These are phyloP conservation scores for Cymbopogon citratus DNA, from an alignment of 176 grass and related monocot genomes.

Conservation along the genomic window DNA sequence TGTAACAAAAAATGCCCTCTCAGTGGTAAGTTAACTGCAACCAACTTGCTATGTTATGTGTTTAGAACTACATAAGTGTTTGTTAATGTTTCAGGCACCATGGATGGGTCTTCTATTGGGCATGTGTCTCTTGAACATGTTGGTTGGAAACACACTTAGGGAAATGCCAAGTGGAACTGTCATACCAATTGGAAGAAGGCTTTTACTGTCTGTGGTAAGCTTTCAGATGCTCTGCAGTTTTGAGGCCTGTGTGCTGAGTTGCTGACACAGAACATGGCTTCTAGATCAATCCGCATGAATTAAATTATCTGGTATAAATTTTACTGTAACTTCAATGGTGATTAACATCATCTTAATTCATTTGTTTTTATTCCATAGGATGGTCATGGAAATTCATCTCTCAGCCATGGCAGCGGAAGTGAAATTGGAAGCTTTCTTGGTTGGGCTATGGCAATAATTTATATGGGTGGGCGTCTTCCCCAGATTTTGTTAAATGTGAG, in stretches of 20 bases:
- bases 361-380: constrained; percentile 27
- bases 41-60: constrained; percentile 2
- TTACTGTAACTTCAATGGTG: neutral
- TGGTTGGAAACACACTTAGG: constrained; percentile 27
- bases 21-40: constrained; percentile 55
- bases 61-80: constrained; percentile 7
- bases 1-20: constrained; percentile 58
- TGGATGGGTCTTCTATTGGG: constrained; percentile 47
- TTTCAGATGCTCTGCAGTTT: constrained; percentile 16
- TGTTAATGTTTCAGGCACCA: constrained; percentile 55
- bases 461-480: constrained; percentile 89
- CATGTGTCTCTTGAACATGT: constrained; percentile 47
- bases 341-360: neutral
- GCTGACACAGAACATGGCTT: neutral
- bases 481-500: constrained; percentile 94
- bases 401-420: constrained; percentile 39
- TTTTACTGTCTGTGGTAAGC: constrained; percentile 60
- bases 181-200: constrained; percentile 65
- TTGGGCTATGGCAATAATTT: constrained; percentile 89
- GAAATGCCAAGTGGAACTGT: constrained; percentile 47
- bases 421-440: constrained; percentile 84
- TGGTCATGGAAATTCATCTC: constrained; percentile 14
- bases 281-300: neutral
- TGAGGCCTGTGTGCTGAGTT: neutral
- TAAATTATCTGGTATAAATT: neutral